A percentile compares a stretch with the other conserved stretches of the same genome.
Evolutionary conservation across 139 green algal genomes (phyloP).

Genomic region (Chlamydomonas incerta): DNA sequence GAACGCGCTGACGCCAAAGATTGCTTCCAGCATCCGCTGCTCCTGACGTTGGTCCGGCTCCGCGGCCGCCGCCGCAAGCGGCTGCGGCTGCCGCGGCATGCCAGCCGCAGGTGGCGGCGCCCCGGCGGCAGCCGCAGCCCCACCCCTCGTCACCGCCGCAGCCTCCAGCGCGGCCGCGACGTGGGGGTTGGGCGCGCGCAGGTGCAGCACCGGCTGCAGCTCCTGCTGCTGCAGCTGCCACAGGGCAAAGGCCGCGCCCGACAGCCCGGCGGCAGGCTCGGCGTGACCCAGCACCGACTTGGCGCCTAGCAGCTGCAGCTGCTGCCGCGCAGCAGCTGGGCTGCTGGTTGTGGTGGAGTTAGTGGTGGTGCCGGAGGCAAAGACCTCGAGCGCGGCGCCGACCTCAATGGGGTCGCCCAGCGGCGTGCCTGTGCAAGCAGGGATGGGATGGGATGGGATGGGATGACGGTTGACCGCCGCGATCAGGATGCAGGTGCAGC

Average conservation of each 20-base stretch:
- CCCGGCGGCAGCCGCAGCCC: background rate
- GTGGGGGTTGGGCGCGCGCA: constrained; percentile 76
- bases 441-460: too few species aligned
- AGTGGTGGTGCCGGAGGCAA: background rate
- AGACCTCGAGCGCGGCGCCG: constrained; percentile 48
- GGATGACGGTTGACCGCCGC: too few species aligned
- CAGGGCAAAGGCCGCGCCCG: constrained; percentile 46
- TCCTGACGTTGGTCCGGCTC: background rate
- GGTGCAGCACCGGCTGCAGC: constrained; percentile 63
- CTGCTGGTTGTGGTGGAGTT: background rate
- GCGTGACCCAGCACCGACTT: constrained; percentile 83
- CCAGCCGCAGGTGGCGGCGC: background rate
- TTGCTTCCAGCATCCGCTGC: background rate
- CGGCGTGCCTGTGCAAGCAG: constrained; percentile 68
- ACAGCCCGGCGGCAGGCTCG: constrained; percentile 78
- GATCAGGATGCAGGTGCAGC: too few species aligned
- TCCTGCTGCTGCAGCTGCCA: background rate
- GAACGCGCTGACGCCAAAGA: constrained; percentile 75
- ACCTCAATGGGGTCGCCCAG: constrained; percentile 91
- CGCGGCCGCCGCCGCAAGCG: background rate
- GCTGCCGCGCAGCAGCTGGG: background rate
- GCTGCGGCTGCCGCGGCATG: constrained; percentile 17
- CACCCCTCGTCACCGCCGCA: background rate
- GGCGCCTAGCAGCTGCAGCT: constrained; percentile 65
- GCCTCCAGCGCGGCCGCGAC: constrained; percentile 51